A percentile compares a stretch with the other conserved stretches of the same genome.
Conservation (phyloP, 805 yeast species). For the Wilhelminamyces savonicus region DNA sequence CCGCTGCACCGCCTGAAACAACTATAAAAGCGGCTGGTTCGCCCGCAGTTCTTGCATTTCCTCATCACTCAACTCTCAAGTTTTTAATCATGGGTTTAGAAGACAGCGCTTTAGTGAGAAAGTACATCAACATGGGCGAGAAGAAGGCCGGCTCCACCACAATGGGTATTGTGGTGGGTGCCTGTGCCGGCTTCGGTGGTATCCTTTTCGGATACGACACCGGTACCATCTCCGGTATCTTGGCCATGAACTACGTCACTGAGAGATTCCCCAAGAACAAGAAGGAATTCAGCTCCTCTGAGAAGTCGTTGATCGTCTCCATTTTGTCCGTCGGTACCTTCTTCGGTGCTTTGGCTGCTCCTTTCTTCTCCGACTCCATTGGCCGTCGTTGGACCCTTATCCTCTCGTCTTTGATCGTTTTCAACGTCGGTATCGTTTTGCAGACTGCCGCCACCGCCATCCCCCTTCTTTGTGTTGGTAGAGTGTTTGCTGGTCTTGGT, state of each 20-base stretch:
- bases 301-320: slow-evolving; percentile 20
- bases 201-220: slow-evolving; percentile 38
- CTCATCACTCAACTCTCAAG: too few relatives aligned
- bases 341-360: slow-evolving; percentile 33
- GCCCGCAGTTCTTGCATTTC: too few relatives aligned
- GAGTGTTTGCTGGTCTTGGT: slow-evolving; percentile 36
- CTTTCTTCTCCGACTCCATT: slow-evolving; percentile 28
- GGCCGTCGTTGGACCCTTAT: slow-evolving; percentile 36
- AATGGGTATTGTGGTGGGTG: slow-evolving; percentile 35
- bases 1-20: too few relatives aligned
- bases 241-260: slow-evolving; percentile 33
- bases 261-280: slow-evolving; percentile 17
- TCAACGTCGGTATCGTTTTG: slow-evolving; percentile 31
- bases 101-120: slow-evolving; percentile 24
- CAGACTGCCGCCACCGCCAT: slow-evolving; percentile 31
- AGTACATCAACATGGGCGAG: slow-evolving; percentile 38
- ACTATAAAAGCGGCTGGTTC: too few relatives aligned
- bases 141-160: slow-evolving; percentile 40
- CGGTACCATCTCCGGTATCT: slow-evolving; percentile 36
- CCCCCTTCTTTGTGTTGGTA: slow-evolving; percentile 32
- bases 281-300: slow-evolving; percentile 11
- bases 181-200: slow-evolving; percentile 38
- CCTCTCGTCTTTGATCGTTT: slow-evolving; percentile 24
- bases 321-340: slow-evolving; percentile 38
- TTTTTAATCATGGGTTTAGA: slow-evolving; percentile 34